These are phyloP conservation scores for Cryphonectria parasitica DNA, from an alignment of 2,329 filamentous ascomycete species.

Conservation along the genomic window DNA sequence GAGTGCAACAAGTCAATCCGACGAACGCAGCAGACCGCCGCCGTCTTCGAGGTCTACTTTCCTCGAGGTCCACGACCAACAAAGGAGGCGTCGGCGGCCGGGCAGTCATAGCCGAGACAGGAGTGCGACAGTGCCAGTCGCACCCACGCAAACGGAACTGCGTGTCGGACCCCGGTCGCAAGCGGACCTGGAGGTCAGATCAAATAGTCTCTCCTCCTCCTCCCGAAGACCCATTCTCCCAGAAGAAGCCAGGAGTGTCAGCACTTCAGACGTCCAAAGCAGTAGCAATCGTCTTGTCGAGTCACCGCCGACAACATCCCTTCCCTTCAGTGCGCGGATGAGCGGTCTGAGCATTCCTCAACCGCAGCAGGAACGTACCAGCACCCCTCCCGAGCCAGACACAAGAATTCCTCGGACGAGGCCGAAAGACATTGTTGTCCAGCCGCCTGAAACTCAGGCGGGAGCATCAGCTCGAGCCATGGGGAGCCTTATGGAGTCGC, in stretches of 20 bases:
- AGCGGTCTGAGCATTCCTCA: conserved; percentile 28
- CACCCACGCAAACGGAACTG: conserved; percentile 46
- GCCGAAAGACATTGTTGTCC: conserved; percentile 35
- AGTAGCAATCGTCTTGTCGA: conserved; percentile 31
- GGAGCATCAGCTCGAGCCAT: conserved; percentile 30
- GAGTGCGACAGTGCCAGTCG: conserved; percentile 55
- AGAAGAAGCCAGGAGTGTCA: conserved; percentile 46
- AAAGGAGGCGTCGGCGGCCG: conserved; percentile 52
- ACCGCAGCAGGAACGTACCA: conserved; percentile 30
- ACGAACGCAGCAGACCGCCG: conserved; percentile 58
- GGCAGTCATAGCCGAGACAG: conserved; percentile 54
- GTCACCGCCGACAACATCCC: conserved; percentile 34
- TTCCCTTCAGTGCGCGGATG: conserved; percentile 45
- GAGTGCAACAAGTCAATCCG: conserved; percentile 48
- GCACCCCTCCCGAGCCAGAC: conserved; percentile 12
- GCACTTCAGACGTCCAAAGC: conserved; percentile 29
- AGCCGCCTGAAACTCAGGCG: conserved; percentile 35
- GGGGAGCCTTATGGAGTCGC: conserved; percentile 17
- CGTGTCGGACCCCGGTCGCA: conserved; percentile 64
- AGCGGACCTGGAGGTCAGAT: conserved; percentile 61
- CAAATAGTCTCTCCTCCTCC: conserved; percentile 44
- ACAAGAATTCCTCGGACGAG: conserved; percentile 23
- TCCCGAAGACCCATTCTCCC: conserved; percentile 44
- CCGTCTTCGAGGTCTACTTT: conserved; percentile 49
- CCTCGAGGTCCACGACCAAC: conserved; percentile 51